Conservation (phyloP, 2,329 filamentous ascomycete genomes). For the Teratosphaeria nubilosa region DNA sequence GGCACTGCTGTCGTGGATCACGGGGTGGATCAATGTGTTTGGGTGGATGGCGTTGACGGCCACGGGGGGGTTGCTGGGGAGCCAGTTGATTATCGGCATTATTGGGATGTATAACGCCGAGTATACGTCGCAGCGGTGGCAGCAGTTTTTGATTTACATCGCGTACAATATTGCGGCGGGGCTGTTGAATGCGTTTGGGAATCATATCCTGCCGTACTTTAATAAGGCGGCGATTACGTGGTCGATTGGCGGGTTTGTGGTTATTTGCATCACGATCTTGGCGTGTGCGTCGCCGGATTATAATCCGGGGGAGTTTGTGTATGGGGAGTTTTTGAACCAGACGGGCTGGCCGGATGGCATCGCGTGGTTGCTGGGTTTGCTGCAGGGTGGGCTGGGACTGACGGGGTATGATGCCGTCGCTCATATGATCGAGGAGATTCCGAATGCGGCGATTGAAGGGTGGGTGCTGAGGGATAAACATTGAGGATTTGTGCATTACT, state of each 20-base stretch:
- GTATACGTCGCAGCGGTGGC: constrained; percentile 53
- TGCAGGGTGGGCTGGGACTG: constrained; percentile 26
- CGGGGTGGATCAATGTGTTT: constrained; percentile 64
- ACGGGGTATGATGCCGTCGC: constrained; percentile 44
- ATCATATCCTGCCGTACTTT: constrained; percentile 50
- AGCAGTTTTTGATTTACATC: constrained; percentile 65
- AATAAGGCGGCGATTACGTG: constrained; percentile 62
- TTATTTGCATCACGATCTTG: constrained; percentile 61
- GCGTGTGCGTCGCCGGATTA: constrained; percentile 56
- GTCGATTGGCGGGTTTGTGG: constrained; percentile 57
- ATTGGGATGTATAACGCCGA: constrained; percentile 51
- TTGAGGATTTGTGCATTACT: neutral
- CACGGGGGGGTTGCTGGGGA: constrained; percentile 57
- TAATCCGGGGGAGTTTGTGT: constrained; percentile 55
- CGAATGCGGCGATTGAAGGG: constrained; percentile 22
- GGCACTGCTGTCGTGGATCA: constrained; percentile 56
- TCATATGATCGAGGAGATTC: constrained; percentile 37
- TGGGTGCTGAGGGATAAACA: neutral
- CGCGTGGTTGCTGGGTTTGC: constrained; percentile 35
- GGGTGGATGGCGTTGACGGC: constrained; percentile 62
- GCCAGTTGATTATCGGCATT: constrained; percentile 55
- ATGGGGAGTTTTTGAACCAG: constrained; percentile 54
- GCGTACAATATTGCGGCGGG: constrained; percentile 53
- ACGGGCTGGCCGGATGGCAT: constrained; percentile 30
- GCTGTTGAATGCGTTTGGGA: constrained; percentile 55